Conservation (phyloP, 2,329 filamentous ascomycete species). For the Colletotrichum liaoningense region DNA sequence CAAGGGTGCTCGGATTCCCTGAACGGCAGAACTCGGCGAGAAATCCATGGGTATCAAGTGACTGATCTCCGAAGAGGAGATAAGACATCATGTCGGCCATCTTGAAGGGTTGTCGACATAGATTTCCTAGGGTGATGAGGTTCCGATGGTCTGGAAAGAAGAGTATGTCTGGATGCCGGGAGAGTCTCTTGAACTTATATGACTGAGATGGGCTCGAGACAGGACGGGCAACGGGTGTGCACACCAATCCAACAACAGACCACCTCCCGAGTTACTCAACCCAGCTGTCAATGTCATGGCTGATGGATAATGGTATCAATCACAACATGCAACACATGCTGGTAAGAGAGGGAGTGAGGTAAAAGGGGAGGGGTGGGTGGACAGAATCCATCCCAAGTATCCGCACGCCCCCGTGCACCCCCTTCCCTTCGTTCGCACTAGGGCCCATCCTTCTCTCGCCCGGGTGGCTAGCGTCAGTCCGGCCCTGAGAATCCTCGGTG, state of each 20-base stretch:
- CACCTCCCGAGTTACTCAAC: constrained; percentile 38
- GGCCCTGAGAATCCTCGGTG: constrained; percentile 53
- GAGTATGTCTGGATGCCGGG: constrained; percentile 26
- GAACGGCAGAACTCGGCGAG: constrained; percentile 65
- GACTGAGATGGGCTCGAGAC: constrained; percentile 27
- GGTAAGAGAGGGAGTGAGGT: constrained; percentile 32
- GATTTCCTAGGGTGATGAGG: constrained; percentile 39
- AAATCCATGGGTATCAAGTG: constrained; percentile 73
- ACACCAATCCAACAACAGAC: constrained; percentile 24
- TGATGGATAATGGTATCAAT: constrained; percentile 36
- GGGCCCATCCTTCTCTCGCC: constrained; percentile 34
- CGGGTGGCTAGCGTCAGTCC: constrained; percentile 45
- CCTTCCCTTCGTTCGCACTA: constrained; percentile 28
- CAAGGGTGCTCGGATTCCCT: constrained; percentile 60
- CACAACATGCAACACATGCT: constrained; percentile 37
- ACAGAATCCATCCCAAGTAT: constrained; percentile 34
- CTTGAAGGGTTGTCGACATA: constrained; percentile 44
- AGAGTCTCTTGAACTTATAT: constrained; percentile 38
- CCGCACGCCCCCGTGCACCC: constrained; percentile 38
- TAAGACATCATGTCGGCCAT: constrained; percentile 63
- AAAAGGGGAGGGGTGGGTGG: constrained; percentile 26
- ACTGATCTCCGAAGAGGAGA: constrained; percentile 79
- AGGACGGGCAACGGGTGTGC: constrained; percentile 22
- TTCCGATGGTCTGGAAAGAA: constrained; percentile 32
- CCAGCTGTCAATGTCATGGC: constrained; percentile 38